These are phyloP conservation scores for Nemania diffusa DNA, from an alignment of 2,329 filamentous ascomycete species.

Conservation along the genomic window DNA sequence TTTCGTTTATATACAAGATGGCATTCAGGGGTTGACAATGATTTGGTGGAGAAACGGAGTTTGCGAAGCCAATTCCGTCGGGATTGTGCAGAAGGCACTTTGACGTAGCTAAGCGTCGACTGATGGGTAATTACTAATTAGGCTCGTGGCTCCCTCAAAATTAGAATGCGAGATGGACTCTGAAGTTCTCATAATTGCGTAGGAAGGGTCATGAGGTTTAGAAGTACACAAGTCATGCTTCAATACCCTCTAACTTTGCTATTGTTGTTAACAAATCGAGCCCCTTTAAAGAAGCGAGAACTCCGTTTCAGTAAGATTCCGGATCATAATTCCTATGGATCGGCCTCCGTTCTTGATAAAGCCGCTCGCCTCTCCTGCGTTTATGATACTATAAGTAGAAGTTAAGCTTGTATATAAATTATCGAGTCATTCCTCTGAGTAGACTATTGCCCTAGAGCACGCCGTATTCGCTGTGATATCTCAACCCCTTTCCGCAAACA, in stretches of 20 bases:
- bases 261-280: too few species aligned
- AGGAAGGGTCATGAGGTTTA: not conserved
- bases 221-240: not conserved
- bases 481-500: not conserved
- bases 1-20: constrained; percentile 2
- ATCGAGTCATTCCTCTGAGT: not conserved
- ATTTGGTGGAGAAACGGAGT: not conserved
- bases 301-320: not conserved
- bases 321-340: constrained; percentile 1
- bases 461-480: not conserved
- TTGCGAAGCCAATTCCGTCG: constrained; percentile 4
- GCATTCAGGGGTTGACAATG: too few species aligned
- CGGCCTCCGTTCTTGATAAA: not conserved
- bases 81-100: not conserved
- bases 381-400: not conserved
- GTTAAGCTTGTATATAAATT: not conserved
- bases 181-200: not conserved
- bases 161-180: not conserved
- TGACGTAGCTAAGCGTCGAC: not conserved
- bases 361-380: not conserved
- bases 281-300: not conserved
- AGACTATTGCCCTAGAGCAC: not conserved
- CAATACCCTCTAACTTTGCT: too few species aligned
- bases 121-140: not conserved
- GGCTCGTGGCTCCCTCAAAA: not conserved